Conservation (phyloP, 768 basidiomycete genomes). For the Pholiota conissans region DNA sequence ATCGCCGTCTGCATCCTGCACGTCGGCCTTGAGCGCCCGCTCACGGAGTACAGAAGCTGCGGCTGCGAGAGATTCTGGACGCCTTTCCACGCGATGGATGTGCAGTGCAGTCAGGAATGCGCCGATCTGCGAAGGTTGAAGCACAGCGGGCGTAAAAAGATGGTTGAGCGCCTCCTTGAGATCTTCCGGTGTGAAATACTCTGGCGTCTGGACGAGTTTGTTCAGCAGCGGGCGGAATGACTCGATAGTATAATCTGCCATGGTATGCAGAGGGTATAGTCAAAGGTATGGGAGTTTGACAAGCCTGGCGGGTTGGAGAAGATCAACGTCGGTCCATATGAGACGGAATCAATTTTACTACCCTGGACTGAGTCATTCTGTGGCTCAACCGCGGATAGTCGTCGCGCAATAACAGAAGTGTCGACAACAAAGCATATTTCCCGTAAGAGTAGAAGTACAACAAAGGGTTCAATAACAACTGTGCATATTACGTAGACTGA, state of each 20-base stretch:
- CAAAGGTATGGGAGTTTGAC: not conserved
- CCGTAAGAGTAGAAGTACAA: too few species aligned
- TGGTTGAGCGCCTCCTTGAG: constrained; percentile 72
- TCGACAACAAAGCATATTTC: too few species aligned
- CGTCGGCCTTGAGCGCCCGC: constrained; percentile 62
- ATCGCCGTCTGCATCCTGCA: constrained; percentile 61
- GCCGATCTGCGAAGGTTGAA: constrained; percentile 77
- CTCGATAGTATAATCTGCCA: constrained; percentile 29
- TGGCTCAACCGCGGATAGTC: not conserved
- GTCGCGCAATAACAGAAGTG: not conserved
- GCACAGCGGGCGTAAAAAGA: constrained; percentile 63
- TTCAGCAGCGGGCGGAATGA: constrained; percentile 78
- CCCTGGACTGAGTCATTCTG: not conserved
- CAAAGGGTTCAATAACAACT: too few species aligned
- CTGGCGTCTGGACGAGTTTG: constrained; percentile 78
- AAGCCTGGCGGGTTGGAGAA: not conserved
- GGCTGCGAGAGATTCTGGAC: constrained; percentile 75
- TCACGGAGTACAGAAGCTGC: constrained; percentile 74
- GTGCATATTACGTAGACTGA: too few species aligned
- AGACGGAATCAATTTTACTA: not conserved
- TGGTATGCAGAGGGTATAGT: not conserved
- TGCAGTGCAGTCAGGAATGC: constrained; percentile 89
- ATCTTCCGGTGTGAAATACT: constrained; percentile 79
- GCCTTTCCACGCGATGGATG: constrained; percentile 72
- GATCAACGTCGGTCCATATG: not conserved